Percentiles rank a stretch among this genome's conserved stretches.
These are phyloP conservation scores for Trichoderma sp. DNA, from an alignment of 2,329 filamentous ascomycete species.

Conservation along the genomic window DNA sequence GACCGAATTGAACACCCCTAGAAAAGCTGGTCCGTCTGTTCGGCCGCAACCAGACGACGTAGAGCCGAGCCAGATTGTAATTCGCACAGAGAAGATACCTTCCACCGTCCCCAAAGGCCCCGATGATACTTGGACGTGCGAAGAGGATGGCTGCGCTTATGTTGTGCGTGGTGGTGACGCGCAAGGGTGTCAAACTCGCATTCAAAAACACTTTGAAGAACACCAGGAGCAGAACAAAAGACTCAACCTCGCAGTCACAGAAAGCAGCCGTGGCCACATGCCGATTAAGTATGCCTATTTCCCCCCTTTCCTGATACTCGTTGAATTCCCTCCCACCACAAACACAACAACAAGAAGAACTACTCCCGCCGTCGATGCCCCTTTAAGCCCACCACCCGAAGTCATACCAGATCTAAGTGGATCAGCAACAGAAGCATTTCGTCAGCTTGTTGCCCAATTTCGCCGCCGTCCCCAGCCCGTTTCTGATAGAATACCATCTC, in stretches of 20 bases:
- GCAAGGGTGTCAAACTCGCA: conserved; percentile 52
- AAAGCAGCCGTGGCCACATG: conserved; percentile 53
- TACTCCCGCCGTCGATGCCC: background rate
- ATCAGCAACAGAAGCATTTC: conserved; percentile 27
- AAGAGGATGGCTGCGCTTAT: conserved; percentile 61
- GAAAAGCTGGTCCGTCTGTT: conserved; percentile 25
- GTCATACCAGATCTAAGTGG: conserved; percentile 22
- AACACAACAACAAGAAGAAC: background rate
- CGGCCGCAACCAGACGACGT: conserved; percentile 21
- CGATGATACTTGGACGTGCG: conserved; percentile 65
- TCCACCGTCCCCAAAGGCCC: conserved; percentile 52
- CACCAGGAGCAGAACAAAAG: conserved; percentile 57
- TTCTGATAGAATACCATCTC: conserved; percentile 31
- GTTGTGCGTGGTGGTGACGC: conserved; percentile 62
- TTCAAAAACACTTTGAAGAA: conserved; percentile 58
- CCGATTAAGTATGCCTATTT: conserved; percentile 55
- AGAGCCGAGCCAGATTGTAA: conserved; percentile 42
- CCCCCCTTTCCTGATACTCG: conserved; percentile 35
- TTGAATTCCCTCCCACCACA: conserved; percentile 26
- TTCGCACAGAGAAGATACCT: conserved; percentile 51
- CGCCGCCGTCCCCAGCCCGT: conserved; percentile 30
- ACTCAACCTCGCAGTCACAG: conserved; percentile 53
- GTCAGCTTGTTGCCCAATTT: conserved; percentile 28
- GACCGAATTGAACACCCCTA: conserved; percentile 23
- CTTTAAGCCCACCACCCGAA: conserved; percentile 2